These are phyloP conservation scores for Rasamsonia emersonii DNA, from an alignment of 2,329 filamentous ascomycete genomes.

Conservation along the genomic window DNA sequence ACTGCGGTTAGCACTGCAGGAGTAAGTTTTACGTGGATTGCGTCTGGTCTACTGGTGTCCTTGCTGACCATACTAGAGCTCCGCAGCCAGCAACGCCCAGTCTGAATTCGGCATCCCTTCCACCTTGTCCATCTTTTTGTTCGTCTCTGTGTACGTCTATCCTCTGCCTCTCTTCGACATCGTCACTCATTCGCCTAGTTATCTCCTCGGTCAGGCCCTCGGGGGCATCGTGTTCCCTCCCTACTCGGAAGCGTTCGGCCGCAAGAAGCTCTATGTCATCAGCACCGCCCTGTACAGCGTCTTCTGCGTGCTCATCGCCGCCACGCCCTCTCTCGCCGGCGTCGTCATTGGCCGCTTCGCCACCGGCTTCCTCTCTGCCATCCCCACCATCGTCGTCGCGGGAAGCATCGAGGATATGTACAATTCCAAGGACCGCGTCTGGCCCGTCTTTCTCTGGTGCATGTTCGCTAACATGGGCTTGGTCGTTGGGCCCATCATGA, in stretches of 20 bases:
- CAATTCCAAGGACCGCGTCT: constrained; percentile 37
- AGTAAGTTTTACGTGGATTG: constrained; percentile 14
- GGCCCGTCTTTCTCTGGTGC: constrained; percentile 40
- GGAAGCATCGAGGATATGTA: constrained; percentile 45
- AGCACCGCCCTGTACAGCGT: constrained; percentile 21
- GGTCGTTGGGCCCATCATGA: constrained; percentile 37
- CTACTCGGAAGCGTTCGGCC: constrained; percentile 31
- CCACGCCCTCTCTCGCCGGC: constrained; percentile 25
- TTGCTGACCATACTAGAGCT: constrained; percentile 15
- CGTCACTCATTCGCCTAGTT: constrained; percentile 13
- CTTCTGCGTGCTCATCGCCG: constrained; percentile 30
- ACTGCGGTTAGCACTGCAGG: constrained; percentile 28
- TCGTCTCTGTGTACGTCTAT: constrained; percentile 18
- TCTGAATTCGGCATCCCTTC: constrained; percentile 17
- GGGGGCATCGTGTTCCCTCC: constrained; percentile 29
- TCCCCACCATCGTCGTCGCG: constrained; percentile 40
- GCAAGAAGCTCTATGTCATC: constrained; percentile 26
- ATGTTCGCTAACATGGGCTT: constrained; percentile 36
- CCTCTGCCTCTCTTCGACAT: constrained; percentile 5
- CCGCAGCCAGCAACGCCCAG: constrained; percentile 18
- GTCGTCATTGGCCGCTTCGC: constrained; percentile 36
- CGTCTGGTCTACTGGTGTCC: not conserved
- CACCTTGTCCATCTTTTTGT: constrained; percentile 23
- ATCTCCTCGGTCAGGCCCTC: constrained; percentile 24
- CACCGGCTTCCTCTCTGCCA: constrained; percentile 38